A percentile compares a stretch with the other conserved stretches of the same genome.
phyloP scores from a whole-genome alignment of 1,284 basidiomycete genomes.

The Rugosomyces carneus region DNA sequence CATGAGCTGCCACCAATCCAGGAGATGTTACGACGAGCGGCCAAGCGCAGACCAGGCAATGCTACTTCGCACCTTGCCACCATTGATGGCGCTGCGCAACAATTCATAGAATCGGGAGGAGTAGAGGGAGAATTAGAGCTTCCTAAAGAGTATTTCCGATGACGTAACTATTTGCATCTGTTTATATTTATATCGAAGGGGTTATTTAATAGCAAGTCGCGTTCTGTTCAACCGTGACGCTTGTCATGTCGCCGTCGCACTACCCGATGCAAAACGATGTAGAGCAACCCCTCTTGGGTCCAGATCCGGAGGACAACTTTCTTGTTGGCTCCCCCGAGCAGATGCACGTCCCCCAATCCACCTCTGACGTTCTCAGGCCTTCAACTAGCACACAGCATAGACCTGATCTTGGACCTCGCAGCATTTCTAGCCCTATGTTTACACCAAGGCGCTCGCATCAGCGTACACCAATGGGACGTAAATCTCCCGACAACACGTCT shows the following conservation, averaged over 20 bases:
- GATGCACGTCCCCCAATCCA: slow-evolving; percentile 5
- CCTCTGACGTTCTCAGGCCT: slow-evolving; percentile 6
- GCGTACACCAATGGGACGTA: slow-evolving; percentile 13
- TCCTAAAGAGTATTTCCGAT: slow-evolving; percentile 9
- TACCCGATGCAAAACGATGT: neutral
- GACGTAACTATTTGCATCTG: too few species aligned
- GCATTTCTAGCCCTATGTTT: slow-evolving; percentile 12
- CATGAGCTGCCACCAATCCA: slow-evolving; percentile 16
- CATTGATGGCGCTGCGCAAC: slow-evolving; percentile 23
- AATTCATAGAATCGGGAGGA: slow-evolving; percentile 30
- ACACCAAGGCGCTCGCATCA: slow-evolving; percentile 12
- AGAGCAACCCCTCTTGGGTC: neutral
- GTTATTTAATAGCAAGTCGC: too few species aligned
- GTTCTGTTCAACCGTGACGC: too few species aligned
- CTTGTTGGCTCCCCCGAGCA: slow-evolving; percentile 18
- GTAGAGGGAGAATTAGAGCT: slow-evolving; percentile 14
- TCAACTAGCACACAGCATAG: slow-evolving; percentile 10
- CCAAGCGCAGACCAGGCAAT: neutral
- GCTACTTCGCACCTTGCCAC: neutral
- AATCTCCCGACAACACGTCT: slow-evolving; percentile 12
- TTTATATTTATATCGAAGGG: too few species aligned
- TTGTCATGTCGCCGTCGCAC: too few species aligned
- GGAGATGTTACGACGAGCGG: slow-evolving; percentile 18
- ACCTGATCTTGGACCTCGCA: slow-evolving; percentile 13
- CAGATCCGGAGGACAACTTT: slow-evolving; percentile 3